Base-by-base conservation (phyloP, 2,329 filamentous ascomycete genomes). In the Cytospora piceicola region DNA sequence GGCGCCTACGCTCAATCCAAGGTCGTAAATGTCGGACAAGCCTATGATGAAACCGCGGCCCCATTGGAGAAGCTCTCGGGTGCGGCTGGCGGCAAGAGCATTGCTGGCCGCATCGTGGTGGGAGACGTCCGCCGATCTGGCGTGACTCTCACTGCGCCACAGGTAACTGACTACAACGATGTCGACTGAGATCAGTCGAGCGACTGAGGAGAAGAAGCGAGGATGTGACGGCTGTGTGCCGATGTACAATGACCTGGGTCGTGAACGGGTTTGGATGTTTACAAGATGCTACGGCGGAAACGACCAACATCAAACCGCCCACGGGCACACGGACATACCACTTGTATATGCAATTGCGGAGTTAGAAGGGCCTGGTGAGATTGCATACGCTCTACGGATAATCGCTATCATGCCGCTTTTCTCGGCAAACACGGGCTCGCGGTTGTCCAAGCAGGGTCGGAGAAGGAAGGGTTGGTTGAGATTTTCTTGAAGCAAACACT, bases 1-100 rank as follows among this genome's bases (percentile, higher is more conserved):
- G 34, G 53, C 17, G 65, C 72, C 12, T 69, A 71, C 52, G 69
- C 67, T 0, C 70, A 72, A 42, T 71, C 71, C 20, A 73, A 71
- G 54, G 70, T 69, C 24, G 70, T 72, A 14, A 61, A 63, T 20
- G 39, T 57, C 8, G 61, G 53, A 14, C 53, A 57, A 52, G 53
- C 51, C 30, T 69, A 62, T 39, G 65, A 69, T 39, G 58, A 58
- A 17, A 36, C 52, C 22, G 52, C 65, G 12, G 58, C 52, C 12
- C 70, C 69, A 4, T 53, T 70, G 46, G 58, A 64, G 7, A 60
- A 56, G 27, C 67, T 70, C 24, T 60, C 65, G 7, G 67, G 67
- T 46, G 61, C 59, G 30, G 57, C 53, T 15, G 51, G 39, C 39
- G 55, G 51, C 14, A 68, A 62, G 59, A 66, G 63, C 51, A 62